Conservation (phyloP, 441 rosid genomes). For the Bocquillonia castaneifolia region DNA sequence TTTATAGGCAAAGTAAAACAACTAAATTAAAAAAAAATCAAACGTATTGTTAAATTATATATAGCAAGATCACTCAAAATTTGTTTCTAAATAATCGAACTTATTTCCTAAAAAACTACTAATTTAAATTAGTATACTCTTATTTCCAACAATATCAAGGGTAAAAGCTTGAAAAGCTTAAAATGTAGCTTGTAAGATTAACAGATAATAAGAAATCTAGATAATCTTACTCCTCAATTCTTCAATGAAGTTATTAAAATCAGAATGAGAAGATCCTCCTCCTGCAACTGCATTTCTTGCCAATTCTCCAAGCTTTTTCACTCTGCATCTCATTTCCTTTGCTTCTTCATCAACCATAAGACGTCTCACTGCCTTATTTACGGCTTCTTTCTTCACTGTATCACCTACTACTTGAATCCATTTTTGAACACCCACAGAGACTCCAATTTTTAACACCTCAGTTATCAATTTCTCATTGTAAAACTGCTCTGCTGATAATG, state of each 20-base stretch:
- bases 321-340: conserved; percentile 40
- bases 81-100: no score
- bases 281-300: conserved; percentile 45
- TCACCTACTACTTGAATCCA: conserved; percentile 27
- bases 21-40: no score
- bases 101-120: no score
- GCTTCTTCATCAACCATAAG: conserved; percentile 43
- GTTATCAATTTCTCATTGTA: conserved; percentile 49
- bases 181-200: no score
- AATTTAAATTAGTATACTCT: no score
- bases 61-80: no score
- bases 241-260: conserved; percentile 34
- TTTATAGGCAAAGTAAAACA: no score
- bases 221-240: conserved; percentile 30
- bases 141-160: no score
- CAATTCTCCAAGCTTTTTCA: conserved; percentile 29
- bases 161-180: no score
- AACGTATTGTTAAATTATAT: no score
- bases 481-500: conserved; percentile 45
- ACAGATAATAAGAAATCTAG: no score
- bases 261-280: conserved; percentile 58
- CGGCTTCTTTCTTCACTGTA: conserved; percentile 31
- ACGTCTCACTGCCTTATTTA: conserved; percentile 41
- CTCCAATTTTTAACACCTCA: conserved; percentile 37
- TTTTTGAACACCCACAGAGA: conserved; percentile 33